Percentiles rank a stretch among this genome's conserved stretches.
Conservation (phyloP, 208 protist species). For the Herpetomonas tarakana region DNA sequence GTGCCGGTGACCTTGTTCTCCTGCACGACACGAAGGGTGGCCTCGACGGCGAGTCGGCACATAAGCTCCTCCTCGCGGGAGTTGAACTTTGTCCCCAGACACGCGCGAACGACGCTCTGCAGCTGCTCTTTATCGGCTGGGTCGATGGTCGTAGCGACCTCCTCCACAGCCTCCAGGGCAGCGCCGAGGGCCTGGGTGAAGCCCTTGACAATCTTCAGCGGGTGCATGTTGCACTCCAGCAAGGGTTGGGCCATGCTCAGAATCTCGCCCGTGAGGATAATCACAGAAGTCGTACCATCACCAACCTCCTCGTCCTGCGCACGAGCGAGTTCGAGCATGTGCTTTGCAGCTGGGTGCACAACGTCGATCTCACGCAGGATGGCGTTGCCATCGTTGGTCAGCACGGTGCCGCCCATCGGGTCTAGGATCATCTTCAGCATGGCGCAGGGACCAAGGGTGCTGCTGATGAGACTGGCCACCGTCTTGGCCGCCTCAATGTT, state of each 20-base stretch:
- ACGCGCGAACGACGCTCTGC: conserved; percentile 91
- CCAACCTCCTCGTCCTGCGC: conserved; percentile 99
- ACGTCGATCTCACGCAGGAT: conserved; percentile 99
- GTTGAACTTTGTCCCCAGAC: conserved; percentile 99
- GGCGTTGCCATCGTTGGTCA: conserved; percentile 99
- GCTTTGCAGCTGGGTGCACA: conserved; percentile 99
- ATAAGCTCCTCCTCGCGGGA: conserved; percentile 96
- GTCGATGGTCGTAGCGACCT: conserved; percentile 93
- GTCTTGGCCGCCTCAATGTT: conserved; percentile 99
- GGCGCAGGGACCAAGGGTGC: conserved; percentile 98
- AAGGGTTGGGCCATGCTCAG: conserved; percentile 96
- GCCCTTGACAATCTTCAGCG: conserved; percentile 97
- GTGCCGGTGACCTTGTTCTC: conserved; percentile 77
- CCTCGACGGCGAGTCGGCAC: conserved; percentile 98
- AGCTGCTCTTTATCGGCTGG: conserved; percentile 89
- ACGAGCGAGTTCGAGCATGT: conserved; percentile 99
- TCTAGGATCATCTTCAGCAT: conserved; percentile 99
- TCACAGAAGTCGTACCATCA: conserved; percentile 99
- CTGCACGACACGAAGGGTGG: conserved; percentile 94
- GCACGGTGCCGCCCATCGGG: conserved; percentile 99
- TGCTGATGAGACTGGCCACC: conserved; percentile 99
- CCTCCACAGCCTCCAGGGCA: conserved; percentile 93
- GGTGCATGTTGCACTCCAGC: conserved; percentile 98
- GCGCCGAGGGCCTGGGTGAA: conserved; percentile 97
- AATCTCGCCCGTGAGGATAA: conserved; percentile 99